These are phyloP conservation scores for Lunularia cruciata DNA, from an alignment of 225 moss, liverwort and hornwort species.

Conservation along the genomic window DNA sequence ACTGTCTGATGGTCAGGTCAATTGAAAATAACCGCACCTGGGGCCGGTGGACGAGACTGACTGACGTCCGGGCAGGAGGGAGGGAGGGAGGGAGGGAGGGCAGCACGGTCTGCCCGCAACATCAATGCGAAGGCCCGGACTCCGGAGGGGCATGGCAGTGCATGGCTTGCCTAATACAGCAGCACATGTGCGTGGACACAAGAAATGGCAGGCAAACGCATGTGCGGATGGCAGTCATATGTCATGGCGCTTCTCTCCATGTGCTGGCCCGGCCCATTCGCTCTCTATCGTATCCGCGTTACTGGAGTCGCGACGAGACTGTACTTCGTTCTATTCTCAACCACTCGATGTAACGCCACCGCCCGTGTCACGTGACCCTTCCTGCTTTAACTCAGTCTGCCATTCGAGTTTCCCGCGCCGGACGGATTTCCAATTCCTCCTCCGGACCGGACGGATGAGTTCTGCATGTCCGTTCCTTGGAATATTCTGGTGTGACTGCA, in stretches of 20 bases:
- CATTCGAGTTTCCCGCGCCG: no score
- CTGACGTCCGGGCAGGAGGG: background rate
- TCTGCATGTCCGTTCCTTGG: no score
- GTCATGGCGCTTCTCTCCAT: background rate
- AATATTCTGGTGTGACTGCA: no score
- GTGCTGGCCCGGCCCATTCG: background rate
- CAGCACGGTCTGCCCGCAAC: background rate
- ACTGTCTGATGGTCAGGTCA: background rate
- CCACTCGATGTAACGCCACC: background rate
- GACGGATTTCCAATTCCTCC: no score
- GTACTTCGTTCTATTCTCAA: background rate
- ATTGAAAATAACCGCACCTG: background rate
- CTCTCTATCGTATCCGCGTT: conserved; percentile 8
- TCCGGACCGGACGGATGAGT: no score
- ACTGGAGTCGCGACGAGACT: background rate
- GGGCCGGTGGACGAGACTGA: background rate
- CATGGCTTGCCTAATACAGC: background rate
- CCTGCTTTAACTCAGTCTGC: no score
- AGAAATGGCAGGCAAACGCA: background rate
- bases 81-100: background rate
- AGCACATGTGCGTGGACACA: no score
- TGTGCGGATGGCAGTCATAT: conserved; percentile 1
- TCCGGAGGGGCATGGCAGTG: background rate
- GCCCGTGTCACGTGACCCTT: conserved; percentile 1
- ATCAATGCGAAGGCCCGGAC: no score